A percentile compares a stretch with the other conserved stretches of the same genome.
Conservation (phyloP, 352 stramenopile species). For the Elongisporangium prolatum region DNA sequence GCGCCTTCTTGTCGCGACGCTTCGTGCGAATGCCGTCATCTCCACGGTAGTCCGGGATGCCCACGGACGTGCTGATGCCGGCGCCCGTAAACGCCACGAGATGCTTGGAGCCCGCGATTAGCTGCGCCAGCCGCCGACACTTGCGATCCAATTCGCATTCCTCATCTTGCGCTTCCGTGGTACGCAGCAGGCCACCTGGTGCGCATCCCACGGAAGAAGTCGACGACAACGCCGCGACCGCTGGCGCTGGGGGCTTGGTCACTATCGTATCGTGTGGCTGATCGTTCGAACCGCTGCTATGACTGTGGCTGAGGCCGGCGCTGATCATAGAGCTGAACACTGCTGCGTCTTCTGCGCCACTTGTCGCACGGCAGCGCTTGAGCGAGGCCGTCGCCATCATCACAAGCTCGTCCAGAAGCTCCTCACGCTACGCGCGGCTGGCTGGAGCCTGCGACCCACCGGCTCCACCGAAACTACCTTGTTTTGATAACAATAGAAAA, state of each 20-base stretch:
- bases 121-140: conserved; percentile 47
- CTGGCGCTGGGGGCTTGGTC: background rate
- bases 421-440: background rate
- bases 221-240: background rate
- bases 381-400: conserved; percentile 22
- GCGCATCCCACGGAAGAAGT: conserved; percentile 4
- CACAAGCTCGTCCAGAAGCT: background rate
- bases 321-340: conserved; percentile 11
- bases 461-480: background rate
- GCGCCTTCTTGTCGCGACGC: conserved; percentile 27
- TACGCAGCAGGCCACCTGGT: conserved; percentile 1
- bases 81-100: conserved; percentile 80
- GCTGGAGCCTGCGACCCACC: background rate
- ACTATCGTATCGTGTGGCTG: conserved; percentile 3
- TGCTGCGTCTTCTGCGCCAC: conserved; percentile 15
- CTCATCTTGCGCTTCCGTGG: conserved; percentile 3
- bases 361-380: conserved; percentile 35
- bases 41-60: conserved; percentile 79
- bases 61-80: conserved; percentile 74
- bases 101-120: conserved; percentile 58
- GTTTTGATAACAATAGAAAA: background rate
- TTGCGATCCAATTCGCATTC: conserved; percentile 39
- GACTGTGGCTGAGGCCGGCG: conserved; percentile 8
- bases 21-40: conserved; percentile 76
- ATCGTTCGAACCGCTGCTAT: conserved; percentile 1